Conservation (phyloP, 2,329 filamentous ascomycete species). For the Claviceps africana region DNA sequence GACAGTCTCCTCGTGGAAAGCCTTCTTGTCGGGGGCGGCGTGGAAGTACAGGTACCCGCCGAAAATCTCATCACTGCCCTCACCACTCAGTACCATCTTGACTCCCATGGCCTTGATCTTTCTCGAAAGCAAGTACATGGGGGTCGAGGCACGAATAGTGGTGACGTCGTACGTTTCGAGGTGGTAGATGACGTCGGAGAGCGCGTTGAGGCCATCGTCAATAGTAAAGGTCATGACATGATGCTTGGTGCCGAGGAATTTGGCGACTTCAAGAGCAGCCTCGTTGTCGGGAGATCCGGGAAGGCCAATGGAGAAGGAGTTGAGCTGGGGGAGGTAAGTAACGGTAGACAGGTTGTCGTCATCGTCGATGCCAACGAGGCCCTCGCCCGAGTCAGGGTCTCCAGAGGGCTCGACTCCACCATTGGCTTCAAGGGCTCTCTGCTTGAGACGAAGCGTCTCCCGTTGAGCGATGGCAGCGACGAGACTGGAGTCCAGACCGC, state of each 20-base stretch:
- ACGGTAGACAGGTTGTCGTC: conserved; percentile 79
- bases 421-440: conserved; percentile 40
- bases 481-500: conserved; percentile 88
- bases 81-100: conserved; percentile 97
- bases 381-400: conserved; percentile 47
- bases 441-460: conserved; percentile 67
- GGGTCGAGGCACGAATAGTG: conserved; percentile 93
- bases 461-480: conserved; percentile 91
- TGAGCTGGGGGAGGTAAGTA: conserved; percentile 83
- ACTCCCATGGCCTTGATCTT: conserved; percentile 99
- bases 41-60: conserved; percentile 99
- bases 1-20: conserved; percentile 93
- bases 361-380: conserved; percentile 88
- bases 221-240: conserved; percentile 98
- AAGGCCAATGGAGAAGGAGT: conserved; percentile 97
- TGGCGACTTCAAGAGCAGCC: conserved; percentile 83
- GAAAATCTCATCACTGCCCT: conserved; percentile 96
- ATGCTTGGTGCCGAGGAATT: conserved; percentile 95
- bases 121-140: conserved; percentile 93
- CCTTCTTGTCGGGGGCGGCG: conserved; percentile 74
- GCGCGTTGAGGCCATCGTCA: conserved; percentile 84
- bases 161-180: conserved; percentile 97
- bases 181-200: conserved; percentile 96
- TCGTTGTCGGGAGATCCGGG: conserved; percentile 84
- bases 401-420: conserved; percentile 27